Evolutionary conservation across 2,329 filamentous ascomycete species (phyloP), one percentile per base, ranked within the genome.

Genomic region (Penicillium sp.): DNA sequence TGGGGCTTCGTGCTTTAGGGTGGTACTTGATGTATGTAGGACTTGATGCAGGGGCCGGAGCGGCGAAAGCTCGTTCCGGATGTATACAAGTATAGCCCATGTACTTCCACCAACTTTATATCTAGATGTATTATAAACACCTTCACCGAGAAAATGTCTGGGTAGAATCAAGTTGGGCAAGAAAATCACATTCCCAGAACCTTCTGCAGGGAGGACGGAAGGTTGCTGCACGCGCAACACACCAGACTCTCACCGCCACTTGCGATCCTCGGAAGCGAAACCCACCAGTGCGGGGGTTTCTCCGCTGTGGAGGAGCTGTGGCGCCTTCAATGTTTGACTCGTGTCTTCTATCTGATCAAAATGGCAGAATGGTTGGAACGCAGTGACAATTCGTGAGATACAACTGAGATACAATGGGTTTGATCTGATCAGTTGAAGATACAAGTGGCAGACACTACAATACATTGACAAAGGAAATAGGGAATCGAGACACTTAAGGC

Each of bases 241-340:
- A 53, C 46, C 43, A 14, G 46, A 55, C 52, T 51, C 59, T 62
- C 61, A 63, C 61, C 61, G 61, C 61, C 51, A 63, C 54, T 63
- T 60, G 52, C 30, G 43, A 43, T 41, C 48, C 27, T 38, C 50
- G 48, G 48, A 46, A 39, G 1, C 25, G 52, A 48, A 46, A 16
- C 35, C 48, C 39, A 57, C 50, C 20, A 47, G 43, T 48, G 60
- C 48, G 58, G 50, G 56, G 33, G 25, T n/a, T 35, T 36, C 44
- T 50, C 54, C 54, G 36, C 44, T 44, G 38, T 50, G 55, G 55
- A 48, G 48, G 51, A 40, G 3, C 20, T 24, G 25, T 16, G 38
- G 35, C 33, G 20, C 20, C 20, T 22, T 22, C 20, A 22, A 18
- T 10, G n/a, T 38, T 50, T 51, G 53, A 56, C 47, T 51, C 55